A percentile compares a stretch with the other conserved stretches of the same genome.
These are phyloP conservation scores for Craspedostauros australis DNA, from an alignment of 108 stramenopile genomes.

Conservation along the genomic window DNA sequence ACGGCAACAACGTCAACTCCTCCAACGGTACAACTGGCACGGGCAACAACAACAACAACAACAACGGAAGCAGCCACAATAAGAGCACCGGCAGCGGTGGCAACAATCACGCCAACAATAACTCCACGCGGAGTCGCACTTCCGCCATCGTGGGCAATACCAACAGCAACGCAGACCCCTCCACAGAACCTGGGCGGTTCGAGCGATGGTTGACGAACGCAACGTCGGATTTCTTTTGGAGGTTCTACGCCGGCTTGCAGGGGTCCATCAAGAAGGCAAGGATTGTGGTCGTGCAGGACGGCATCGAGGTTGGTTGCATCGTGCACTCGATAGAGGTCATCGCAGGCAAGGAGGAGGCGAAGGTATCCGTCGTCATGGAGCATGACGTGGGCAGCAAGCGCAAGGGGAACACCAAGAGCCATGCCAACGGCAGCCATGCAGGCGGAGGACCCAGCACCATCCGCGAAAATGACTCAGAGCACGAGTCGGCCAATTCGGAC, in stretches of 20 bases:
- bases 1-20: too few species aligned
- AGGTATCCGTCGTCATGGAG: slow-evolving; percentile 5
- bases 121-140: too few species aligned
- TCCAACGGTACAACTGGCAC: too few species aligned
- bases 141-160: too few species aligned
- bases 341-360: slow-evolving; percentile 22
- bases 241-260: slow-evolving; percentile 40
- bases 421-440: background rate
- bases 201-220: slow-evolving; percentile 22
- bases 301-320: slow-evolving; percentile 42
- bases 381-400: background rate
- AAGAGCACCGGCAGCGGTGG: too few species aligned
- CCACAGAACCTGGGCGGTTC: slow-evolving; percentile 13
- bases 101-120: too few species aligned
- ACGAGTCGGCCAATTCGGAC: slow-evolving; percentile 2
- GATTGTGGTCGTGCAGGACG: slow-evolving; percentile 42
- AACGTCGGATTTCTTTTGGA: slow-evolving; percentile 40
- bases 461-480: background rate
- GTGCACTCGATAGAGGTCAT: slow-evolving; percentile 29
- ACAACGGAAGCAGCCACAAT: too few species aligned
- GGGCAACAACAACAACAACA: too few species aligned
- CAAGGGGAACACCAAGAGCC: background rate
- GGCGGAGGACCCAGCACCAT: background rate
- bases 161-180: too few species aligned
- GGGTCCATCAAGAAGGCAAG: slow-evolving; percentile 30